These are phyloP conservation scores for Sporobolomyces pararoseus DNA, from an alignment of 768 basidiomycete species.

Conservation along the genomic window DNA sequence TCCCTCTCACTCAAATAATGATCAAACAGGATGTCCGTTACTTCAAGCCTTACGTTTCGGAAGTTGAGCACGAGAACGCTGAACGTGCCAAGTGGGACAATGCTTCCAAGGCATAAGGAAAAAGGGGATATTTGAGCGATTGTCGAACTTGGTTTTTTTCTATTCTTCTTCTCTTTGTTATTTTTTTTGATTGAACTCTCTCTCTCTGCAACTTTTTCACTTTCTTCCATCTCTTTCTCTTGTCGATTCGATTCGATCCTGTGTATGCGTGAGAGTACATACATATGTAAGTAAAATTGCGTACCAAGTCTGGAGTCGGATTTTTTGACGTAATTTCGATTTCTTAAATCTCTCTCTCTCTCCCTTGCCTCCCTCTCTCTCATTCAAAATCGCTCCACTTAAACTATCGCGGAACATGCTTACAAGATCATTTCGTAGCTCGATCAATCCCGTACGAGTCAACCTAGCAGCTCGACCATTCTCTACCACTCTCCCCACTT, in stretches of 20 bases:
- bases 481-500: neutral
- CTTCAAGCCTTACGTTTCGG: slow-evolving; percentile 70
- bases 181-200: too few relatives aligned
- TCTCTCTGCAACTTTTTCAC: neutral
- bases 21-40: slow-evolving; percentile 95
- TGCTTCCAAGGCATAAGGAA: slow-evolving; percentile 36
- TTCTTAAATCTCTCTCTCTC: neutral
- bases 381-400: neutral
- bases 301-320: too few relatives aligned
- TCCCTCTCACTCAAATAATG: too few relatives aligned
- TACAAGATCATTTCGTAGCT: neutral
- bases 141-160: too few relatives aligned
- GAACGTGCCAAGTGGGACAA: slow-evolving; percentile 80
- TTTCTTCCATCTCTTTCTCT: neutral
- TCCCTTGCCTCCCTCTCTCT: neutral
- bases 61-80: slow-evolving; percentile 67
- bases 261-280: too few relatives aligned
- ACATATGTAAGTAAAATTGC: too few relatives aligned
- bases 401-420: neutral
- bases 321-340: too few relatives aligned
- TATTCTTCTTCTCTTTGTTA: too few relatives aligned
- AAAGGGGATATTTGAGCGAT: too few relatives aligned
- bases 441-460: neutral
- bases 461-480: neutral
- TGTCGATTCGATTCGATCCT: neutral